A percentile compares a stretch with the other conserved stretches of the same genome.
Evolutionary conservation across 495 filamentous ascomycete genomes (phyloP).

Genomic region (Aspergillus panamensis): DNA sequence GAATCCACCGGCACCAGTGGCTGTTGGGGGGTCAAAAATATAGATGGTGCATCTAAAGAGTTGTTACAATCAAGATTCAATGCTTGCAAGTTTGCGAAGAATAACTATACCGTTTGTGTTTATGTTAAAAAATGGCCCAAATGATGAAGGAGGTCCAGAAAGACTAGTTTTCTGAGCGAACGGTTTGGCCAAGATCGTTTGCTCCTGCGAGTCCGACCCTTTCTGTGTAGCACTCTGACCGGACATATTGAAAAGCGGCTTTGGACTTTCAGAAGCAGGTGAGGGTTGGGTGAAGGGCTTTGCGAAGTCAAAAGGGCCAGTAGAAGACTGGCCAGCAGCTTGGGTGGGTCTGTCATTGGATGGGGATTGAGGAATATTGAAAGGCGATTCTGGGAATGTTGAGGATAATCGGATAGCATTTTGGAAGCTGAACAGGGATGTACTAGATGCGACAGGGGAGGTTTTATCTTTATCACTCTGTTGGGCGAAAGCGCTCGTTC

Average conservation of each 20-base stretch:
- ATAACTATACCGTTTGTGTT: conserved; percentile 5
- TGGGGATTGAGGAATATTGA: conserved; percentile 9
- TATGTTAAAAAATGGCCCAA: not conserved
- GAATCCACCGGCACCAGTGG: not conserved
- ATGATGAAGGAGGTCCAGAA: not conserved
- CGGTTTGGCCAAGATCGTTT: no score
- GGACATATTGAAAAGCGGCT: conserved; percentile 14
- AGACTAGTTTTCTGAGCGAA: not conserved
- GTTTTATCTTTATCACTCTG: conserved; percentile 1
- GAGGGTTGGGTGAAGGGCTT: conserved; percentile 5
- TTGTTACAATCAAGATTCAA: not conserved
- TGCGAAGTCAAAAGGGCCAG: conserved; percentile 17
- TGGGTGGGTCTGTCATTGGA: conserved; percentile 2
- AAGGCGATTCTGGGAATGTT: conserved; percentile 7
- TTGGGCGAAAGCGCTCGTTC: not conserved
- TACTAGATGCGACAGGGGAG: not conserved
- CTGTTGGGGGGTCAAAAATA: not conserved
- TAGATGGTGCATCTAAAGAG: conserved; percentile 1
- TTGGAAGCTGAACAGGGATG: conserved; percentile 2
- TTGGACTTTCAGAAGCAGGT: not conserved
- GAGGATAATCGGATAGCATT: not conserved
- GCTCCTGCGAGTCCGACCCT: not conserved
- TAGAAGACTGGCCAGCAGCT: conserved; percentile 18
- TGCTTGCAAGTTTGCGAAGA: no score
- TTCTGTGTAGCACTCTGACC: not conserved